A percentile compares a stretch with the other conserved stretches of the same genome.
phyloP scores from a whole-genome alignment of 1,284 basidiomycete genomes.

The Ustilago shanxiensis region DNA sequence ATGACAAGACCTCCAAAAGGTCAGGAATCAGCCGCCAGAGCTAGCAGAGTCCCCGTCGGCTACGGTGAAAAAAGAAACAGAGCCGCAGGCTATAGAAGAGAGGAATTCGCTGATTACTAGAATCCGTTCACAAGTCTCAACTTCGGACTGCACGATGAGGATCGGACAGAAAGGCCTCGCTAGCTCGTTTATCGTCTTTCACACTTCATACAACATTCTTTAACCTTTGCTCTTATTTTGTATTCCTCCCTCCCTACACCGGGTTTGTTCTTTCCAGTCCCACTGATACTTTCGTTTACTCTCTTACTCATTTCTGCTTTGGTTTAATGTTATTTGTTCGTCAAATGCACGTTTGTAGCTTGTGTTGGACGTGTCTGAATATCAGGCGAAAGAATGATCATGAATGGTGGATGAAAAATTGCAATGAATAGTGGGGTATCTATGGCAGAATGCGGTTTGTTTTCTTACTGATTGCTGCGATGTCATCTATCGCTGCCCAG shows the following conservation, averaged over 20 bases:
- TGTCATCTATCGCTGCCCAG: background rate
- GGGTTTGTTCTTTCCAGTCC: background rate
- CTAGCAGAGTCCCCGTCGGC: slow-evolving; percentile 14
- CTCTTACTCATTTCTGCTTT: background rate
- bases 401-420: background rate
- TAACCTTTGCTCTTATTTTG: background rate
- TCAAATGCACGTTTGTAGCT: background rate
- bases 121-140: no score
- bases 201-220: background rate
- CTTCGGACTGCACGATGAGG: no score
- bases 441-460: background rate
- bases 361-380: no score
- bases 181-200: background rate
- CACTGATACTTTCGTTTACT: slow-evolving; percentile 4
- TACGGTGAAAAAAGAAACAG: slow-evolving; percentile 36
- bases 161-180: no score
- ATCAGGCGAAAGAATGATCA: background rate
- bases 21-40: slow-evolving; percentile 7
- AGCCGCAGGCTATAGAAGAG: slow-evolving; percentile 17
- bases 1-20: slow-evolving; percentile 53
- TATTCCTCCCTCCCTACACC: background rate
- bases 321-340: slow-evolving; percentile 1
- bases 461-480: background rate
- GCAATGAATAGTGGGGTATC: background rate
- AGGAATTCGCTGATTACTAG: slow-evolving; percentile 35